These are phyloP conservation scores for Kodamaea derodonti DNA, from an alignment of 1,139 yeast species.

Conservation along the genomic window DNA sequence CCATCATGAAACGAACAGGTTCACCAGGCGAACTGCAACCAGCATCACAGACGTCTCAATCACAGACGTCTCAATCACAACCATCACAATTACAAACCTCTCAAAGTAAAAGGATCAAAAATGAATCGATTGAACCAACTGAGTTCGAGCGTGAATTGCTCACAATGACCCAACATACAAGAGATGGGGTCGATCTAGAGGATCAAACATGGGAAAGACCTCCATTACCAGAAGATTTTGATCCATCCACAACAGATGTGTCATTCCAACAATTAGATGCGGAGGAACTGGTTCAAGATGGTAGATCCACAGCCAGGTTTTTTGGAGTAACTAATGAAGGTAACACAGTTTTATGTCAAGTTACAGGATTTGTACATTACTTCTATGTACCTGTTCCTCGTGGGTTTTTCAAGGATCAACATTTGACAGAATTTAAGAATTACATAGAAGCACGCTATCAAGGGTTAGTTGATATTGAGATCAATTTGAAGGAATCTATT, in stretches of 20 bases:
- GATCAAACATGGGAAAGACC: conserved; percentile 66
- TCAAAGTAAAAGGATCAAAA: conserved; percentile 5
- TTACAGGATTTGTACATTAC: conserved; percentile 85
- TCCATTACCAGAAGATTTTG: conserved; percentile 45
- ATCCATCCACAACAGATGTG: conserved; percentile 49
- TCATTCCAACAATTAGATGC: conserved; percentile 93
- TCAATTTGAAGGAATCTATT: conserved; percentile 72
- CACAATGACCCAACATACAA: conserved; percentile 46
- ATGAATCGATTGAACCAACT: conserved; percentile 46
- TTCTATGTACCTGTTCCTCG: conserved; percentile 89
- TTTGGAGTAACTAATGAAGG: conserved; percentile 92
- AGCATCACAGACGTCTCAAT: not conserved
- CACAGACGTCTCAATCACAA: not conserved
- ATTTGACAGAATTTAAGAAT: conserved; percentile 42
- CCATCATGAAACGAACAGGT: conserved; percentile 2
- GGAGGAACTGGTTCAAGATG: conserved; percentile 61
- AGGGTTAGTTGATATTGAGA: conserved; percentile 61
- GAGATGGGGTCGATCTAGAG: conserved; percentile 32
- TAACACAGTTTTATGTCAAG: conserved; percentile 83
- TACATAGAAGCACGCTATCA: conserved; percentile 50
- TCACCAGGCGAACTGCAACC: not conserved
- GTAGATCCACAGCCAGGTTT: conserved; percentile 67
- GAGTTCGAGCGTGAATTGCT: conserved; percentile 63
- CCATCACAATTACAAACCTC: not conserved
- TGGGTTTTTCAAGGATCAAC: conserved; percentile 59